A percentile compares a stretch with the other conserved stretches of the same genome.
Evolutionary conservation across 257 asterid genomes (phyloP).

Genomic region (Solanum etuberosum): DNA sequence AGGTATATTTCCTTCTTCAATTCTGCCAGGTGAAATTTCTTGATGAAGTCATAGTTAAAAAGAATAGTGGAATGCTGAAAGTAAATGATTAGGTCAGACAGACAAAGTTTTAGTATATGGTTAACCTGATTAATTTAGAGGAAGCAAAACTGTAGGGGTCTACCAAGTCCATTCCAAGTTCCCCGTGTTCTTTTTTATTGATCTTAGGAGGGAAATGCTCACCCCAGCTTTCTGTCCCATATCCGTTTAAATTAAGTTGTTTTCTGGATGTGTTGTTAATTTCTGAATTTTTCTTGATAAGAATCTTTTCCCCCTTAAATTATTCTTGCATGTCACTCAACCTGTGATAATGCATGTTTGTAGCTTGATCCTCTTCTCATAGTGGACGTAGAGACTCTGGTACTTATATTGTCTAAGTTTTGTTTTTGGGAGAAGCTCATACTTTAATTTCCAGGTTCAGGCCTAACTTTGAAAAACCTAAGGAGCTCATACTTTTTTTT

Average conservation of each 20-base stretch:
- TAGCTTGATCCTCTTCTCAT: background rate
- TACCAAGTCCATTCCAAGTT: background rate
- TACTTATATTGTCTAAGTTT: background rate
- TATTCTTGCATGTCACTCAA: background rate
- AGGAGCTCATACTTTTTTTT: background rate
- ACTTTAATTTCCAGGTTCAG: background rate
- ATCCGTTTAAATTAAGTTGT: background rate
- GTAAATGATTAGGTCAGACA: background rate
- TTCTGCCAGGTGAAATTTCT: background rate
- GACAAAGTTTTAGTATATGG: background rate
- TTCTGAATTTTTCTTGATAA: background rate
- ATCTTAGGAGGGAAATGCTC: background rate
- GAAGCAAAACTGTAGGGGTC: background rate
- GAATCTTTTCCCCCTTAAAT: background rate
- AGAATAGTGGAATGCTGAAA: background rate
- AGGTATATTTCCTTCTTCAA: constrained; percentile 36
- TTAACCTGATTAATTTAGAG: background rate
- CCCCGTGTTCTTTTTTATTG: background rate
- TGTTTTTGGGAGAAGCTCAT: background rate
- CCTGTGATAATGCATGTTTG: background rate
- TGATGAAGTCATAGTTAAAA: background rate
- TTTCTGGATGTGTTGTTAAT: background rate
- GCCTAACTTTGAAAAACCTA: background rate
- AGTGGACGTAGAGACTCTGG: background rate
- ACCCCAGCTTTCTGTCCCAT: background rate